Conservation (phyloP, 2,329 filamentous ascomycete species). For the Apiospora rasikravindrae region DNA sequence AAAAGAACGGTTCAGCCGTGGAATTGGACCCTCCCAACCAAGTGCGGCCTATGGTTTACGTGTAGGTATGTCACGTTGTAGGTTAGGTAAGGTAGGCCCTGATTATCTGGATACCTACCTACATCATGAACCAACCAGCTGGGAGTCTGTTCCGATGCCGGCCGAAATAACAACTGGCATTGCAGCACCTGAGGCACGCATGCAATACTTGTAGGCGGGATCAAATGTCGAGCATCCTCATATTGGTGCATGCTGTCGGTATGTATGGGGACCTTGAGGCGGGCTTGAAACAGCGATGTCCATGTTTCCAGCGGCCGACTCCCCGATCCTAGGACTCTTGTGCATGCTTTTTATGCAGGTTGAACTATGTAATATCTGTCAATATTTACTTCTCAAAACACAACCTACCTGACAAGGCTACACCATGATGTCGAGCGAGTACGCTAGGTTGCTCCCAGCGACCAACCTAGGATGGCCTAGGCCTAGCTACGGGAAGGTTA, state of each 20-base stretch:
- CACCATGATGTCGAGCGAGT: background rate
- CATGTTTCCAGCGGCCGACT: background rate
- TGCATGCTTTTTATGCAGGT: background rate
- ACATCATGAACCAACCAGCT: background rate
- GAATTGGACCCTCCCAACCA: background rate
- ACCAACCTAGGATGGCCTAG: background rate
- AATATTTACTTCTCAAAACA: background rate
- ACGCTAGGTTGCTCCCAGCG: background rate
- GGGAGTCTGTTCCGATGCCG: too few relatives aligned
- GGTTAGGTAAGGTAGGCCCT: too few relatives aligned
- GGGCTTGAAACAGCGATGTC: background rate
- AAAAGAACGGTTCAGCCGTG: too few relatives aligned
- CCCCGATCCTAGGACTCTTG: background rate
- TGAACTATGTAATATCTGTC: background rate
- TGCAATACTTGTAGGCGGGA: too few relatives aligned
- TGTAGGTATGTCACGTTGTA: too few relatives aligned
- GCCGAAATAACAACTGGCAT: background rate
- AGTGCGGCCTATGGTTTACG: background rate
- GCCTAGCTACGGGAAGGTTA: conserved; percentile 4
- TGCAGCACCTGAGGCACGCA: background rate
- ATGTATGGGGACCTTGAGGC: background rate
- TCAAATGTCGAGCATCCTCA: too few relatives aligned
- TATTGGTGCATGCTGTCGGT: too few relatives aligned
- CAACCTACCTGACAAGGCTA: background rate
- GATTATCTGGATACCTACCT: background rate